A percentile compares a stretch with the other conserved stretches of the same genome.
phyloP scores from a whole-genome alignment of 805 yeast genomes.

The Wilhelminamyces savonicus region DNA sequence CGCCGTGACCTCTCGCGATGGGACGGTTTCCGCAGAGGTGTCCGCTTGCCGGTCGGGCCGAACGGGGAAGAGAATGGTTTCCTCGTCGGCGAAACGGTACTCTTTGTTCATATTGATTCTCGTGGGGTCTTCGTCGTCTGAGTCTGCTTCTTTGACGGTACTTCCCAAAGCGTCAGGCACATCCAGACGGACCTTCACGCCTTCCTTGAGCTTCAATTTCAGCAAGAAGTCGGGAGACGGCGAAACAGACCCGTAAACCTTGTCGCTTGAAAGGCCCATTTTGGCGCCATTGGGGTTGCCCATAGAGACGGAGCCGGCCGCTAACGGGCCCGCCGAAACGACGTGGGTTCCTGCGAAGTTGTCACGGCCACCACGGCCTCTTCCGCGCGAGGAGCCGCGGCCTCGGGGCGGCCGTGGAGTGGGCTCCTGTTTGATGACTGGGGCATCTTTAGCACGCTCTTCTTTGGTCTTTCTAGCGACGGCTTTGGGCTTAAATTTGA shows the following conservation, averaged over 20 bases:
- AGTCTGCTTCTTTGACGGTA: slow-evolving; percentile 24
- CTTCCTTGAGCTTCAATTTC: slow-evolving; percentile 25
- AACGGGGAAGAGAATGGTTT: slow-evolving; percentile 60
- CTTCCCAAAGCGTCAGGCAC: slow-evolving; percentile 8
- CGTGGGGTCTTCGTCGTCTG: slow-evolving; percentile 36
- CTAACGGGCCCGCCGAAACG: slow-evolving; percentile 67
- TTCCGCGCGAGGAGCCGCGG: slow-evolving; percentile 25
- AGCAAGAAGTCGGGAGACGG: slow-evolving; percentile 39
- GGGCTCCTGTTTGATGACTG: slow-evolving; percentile 36
- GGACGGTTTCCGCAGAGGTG: slow-evolving; percentile 4
- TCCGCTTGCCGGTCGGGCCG: slow-evolving; percentile 55
- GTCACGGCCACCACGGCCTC: slow-evolving; percentile 28
- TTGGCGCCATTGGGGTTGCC: slow-evolving; percentile 18
- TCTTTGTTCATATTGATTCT: slow-evolving; percentile 62
- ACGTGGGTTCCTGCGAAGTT: slow-evolving; percentile 50
- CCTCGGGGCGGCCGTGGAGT: slow-evolving; percentile 15
- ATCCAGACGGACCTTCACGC: too few relatives aligned
- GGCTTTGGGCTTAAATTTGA: slow-evolving; percentile 80
- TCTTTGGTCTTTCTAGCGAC: slow-evolving; percentile 81
- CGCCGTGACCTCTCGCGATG: slow-evolving; percentile 11
- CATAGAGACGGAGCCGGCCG: slow-evolving; percentile 54
- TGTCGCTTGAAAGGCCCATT: slow-evolving; percentile 20
- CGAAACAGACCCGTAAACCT: slow-evolving; percentile 26
- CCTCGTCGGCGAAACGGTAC: slow-evolving; percentile 45
- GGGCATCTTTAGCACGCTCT: slow-evolving; percentile 76